Base-by-base conservation (phyloP, 73 alveolate genomes). In the Tetrahymena malaccensis region DNA sequence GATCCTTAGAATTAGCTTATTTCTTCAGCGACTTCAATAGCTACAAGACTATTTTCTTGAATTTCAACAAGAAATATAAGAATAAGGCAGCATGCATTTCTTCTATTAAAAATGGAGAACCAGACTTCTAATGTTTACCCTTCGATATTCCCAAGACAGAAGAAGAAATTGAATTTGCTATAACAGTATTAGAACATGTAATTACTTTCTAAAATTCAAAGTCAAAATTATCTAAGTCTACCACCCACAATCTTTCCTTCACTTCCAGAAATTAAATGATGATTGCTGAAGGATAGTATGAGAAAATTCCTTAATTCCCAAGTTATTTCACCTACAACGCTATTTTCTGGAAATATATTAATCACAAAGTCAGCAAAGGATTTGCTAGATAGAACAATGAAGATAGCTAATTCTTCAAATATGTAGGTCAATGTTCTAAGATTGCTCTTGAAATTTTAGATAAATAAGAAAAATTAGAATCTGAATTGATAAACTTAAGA, bases 1-100 rank as follows among this genome's bases (percentile, higher is more conserved):
- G 85, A 35, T 96, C 98, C 22, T 96, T 96, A 34, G 55, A 95
- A 27, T 56, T 96, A 10, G 96, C 97, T 94, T 94, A 94, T 94
- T 84, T 93, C 43, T 43, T 34, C 55, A 55, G 44, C 4, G 96
- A 43, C 22, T 95, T 95, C 43, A 55, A 57, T 33, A 37, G 43
- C 50, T 95, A 89, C 50, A 95, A 93, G 35, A 70, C 89, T 25
- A 70, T 70, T 19, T 70, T 70, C 89, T 70, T 70, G 89, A 43
- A 33, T 43, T 85, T 43, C 83, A 43, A 85, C 94, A 85, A 43
- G 35, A 43, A 43, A 19, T 43, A 85, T 85, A 43, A 43, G 35
- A 85, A 85, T 27, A 43, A 85, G 85, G 83, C 83, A 7, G 17
- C 57, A 7, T 43, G 57, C 33, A 85, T 43, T 27, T 38, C 94